These are phyloP conservation scores for Mortierella alpina DNA, from an alignment of 192 early-diverging fungal species.

Conservation along the genomic window DNA sequence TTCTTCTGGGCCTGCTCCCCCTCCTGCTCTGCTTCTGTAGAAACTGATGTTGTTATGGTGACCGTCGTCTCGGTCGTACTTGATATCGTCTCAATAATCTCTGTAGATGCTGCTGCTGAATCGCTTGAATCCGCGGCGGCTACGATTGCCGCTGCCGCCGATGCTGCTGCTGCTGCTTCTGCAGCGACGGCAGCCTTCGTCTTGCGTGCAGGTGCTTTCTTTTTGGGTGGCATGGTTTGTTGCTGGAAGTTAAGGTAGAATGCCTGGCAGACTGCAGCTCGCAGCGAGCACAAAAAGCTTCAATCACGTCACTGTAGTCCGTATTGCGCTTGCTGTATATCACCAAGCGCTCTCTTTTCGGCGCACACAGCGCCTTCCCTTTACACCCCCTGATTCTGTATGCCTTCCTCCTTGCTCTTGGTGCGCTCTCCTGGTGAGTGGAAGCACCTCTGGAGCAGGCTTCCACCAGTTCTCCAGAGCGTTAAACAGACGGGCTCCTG, in stretches of 20 bases:
- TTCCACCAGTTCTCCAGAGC: background rate
- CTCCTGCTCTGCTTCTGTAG: background rate
- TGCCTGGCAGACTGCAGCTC: background rate
- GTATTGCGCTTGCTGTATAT: too few species aligned
- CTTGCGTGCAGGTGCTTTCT: slow-evolving; percentile 24
- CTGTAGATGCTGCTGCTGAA: slow-evolving; percentile 1
- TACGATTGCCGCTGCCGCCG: background rate
- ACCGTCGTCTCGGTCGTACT: background rate
- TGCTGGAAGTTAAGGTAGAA: background rate
- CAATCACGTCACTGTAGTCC: background rate
- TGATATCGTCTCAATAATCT: background rate
- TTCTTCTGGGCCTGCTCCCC: slow-evolving; percentile 6
- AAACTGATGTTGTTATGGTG: background rate
- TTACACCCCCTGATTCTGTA: background rate
- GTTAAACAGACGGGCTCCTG: too few species aligned
- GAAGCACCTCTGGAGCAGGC: background rate
- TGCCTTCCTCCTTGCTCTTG: slow-evolving; percentile 26
- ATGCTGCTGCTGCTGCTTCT: slow-evolving; percentile 11
- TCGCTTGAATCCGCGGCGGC: background rate
- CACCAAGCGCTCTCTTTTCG: too few species aligned
- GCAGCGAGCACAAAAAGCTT: too few species aligned
- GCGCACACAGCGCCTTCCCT: background rate
- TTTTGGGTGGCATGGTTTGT: slow-evolving; percentile 37
- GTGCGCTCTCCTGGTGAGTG: slow-evolving; percentile 20
- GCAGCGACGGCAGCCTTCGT: slow-evolving; percentile 27